Conservation (phyloP, 805 yeast genomes). For the Myxozyma udenii region DNA sequence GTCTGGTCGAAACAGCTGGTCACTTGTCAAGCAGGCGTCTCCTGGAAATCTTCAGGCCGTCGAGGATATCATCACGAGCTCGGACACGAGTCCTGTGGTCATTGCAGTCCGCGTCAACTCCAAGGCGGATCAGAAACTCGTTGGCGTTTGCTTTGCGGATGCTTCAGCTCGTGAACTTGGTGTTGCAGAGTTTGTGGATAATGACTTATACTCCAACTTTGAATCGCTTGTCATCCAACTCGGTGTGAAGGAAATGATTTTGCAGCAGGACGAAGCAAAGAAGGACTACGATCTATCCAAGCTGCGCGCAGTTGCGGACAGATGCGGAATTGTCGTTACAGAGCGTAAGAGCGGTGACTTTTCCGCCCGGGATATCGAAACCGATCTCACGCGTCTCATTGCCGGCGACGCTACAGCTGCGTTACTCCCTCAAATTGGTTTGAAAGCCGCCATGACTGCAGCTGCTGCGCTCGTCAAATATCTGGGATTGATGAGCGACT, state of each 20-base stretch:
- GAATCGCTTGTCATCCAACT: conserved; percentile 84
- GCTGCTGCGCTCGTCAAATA: conserved; percentile 68
- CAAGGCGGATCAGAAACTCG: conserved; percentile 46
- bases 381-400: conserved; percentile 71
- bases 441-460: conserved; percentile 56
- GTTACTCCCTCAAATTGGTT: conserved; percentile 38
- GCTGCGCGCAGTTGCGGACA: conserved; percentile 65
- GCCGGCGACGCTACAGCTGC: conserved; percentile 40
- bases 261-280: conserved; percentile 47
- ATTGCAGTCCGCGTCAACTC: conserved; percentile 49
- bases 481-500: conserved; percentile 59
- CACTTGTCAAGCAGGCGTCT: conserved; percentile 60
- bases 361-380: conserved; percentile 65
- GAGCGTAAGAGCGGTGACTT: conserved; percentile 57
- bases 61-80: conserved; percentile 61
- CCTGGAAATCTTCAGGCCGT: conserved; percentile 85
- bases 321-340: conserved; percentile 73
- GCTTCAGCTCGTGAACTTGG: conserved; percentile 65
- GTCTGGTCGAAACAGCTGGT: conserved; percentile 47
- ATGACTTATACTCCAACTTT: conserved; percentile 79
- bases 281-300: conserved; percentile 60
- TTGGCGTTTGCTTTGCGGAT: conserved; percentile 82
- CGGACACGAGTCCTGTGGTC: conserved; percentile 52
- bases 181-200: conserved; percentile 76
- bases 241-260: conserved; percentile 79